Percentiles rank a stretch among this genome's conserved stretches.
These are phyloP conservation scores for Cladosporium oxysporum DNA, from an alignment of 2,329 filamentous ascomycete species.

Conservation along the genomic window DNA sequence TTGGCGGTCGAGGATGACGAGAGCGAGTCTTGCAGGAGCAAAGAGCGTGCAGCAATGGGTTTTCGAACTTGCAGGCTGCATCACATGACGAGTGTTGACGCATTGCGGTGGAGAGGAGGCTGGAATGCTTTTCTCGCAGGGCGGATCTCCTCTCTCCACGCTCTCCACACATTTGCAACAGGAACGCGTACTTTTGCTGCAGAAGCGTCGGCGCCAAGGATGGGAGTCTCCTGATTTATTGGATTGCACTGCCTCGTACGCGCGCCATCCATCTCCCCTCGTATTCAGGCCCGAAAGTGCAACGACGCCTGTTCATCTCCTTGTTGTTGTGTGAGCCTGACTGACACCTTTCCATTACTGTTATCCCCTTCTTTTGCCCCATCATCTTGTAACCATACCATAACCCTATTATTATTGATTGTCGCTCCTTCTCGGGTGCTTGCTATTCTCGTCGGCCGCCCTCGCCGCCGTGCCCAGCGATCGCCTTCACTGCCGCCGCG, in stretches of 20 bases:
- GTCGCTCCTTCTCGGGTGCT: not conserved
- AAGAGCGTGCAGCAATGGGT: not conserved
- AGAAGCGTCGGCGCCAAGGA: constrained; percentile 1
- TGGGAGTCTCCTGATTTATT: constrained; percentile 6
- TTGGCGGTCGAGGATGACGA: not conserved
- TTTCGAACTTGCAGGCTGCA: not conserved
- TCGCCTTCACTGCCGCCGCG: constrained; percentile 8
- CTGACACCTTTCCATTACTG: not conserved
- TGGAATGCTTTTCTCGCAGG: not conserved
- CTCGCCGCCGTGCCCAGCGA: not conserved
- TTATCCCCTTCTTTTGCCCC: not conserved
- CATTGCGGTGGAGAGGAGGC: not conserved
- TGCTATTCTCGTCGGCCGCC: not conserved
- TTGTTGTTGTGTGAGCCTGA: not conserved
- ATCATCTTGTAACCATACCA: not conserved
- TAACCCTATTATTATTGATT: not conserved
- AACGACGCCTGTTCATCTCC: not conserved
- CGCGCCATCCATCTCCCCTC: constrained; percentile 9
- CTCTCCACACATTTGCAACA: constrained; percentile 7
- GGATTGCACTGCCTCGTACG: constrained; percentile 4
- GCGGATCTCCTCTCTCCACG: constrained; percentile 9
- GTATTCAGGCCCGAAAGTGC: constrained; percentile 4
- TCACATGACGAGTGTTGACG: constrained; percentile 7
- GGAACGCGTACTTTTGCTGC: constrained; percentile 4
- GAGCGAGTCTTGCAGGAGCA: not conserved